Evolutionary conservation across 495 filamentous ascomycete species (phyloP), one percentile per base, ranked within the genome.

Genomic region (Neurospora sp.): DNA sequence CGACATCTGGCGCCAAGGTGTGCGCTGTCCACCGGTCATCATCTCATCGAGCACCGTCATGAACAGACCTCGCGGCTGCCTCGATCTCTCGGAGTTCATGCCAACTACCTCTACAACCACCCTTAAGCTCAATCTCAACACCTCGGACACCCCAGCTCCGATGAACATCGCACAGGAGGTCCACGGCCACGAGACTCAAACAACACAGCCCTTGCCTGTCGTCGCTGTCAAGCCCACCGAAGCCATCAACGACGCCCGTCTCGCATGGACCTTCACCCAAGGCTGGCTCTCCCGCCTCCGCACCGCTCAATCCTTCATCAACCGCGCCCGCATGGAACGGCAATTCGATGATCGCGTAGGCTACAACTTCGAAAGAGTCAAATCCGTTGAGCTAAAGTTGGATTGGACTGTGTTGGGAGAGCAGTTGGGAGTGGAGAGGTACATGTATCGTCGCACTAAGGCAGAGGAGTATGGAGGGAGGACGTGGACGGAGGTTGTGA

Each of bases 221-320:
- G 4, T 35, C 35, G 4, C 35, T 35, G 35, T 35, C 35, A 35
- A 35, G 35, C 35, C 35, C 35, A 23, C 39, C 5, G 41, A 75
- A 37, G 75, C 74, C 1, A 39, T 69, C 18, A 71, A 71, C 2
- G 75, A 77, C 0, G 44, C 49, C 18, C 69, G 74, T 8, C 72
- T 80, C 16, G 70, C 78, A 4, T 77, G 75, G 74, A 16, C 70
- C 27, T 80, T 77, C 77, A 73, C 75, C 0, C 74, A 80, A 62
- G 78, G 78, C 16, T 78, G 78, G 78, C 72, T 77, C 14, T 66
- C 73, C 18, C 72, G 77, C 39, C 60, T 80, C 62, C 40, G 74
- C 3, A 72, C 70, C 54, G 70, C 70, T 0, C 66, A 75, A 5
- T 77, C 78, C 37, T 18, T 76, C 12, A 72, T 79, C 4, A 73